Evolutionary conservation across 1,284 basidiomycete species (phyloP).

Genomic region (Moesziomyces parantarcticus): DNA sequence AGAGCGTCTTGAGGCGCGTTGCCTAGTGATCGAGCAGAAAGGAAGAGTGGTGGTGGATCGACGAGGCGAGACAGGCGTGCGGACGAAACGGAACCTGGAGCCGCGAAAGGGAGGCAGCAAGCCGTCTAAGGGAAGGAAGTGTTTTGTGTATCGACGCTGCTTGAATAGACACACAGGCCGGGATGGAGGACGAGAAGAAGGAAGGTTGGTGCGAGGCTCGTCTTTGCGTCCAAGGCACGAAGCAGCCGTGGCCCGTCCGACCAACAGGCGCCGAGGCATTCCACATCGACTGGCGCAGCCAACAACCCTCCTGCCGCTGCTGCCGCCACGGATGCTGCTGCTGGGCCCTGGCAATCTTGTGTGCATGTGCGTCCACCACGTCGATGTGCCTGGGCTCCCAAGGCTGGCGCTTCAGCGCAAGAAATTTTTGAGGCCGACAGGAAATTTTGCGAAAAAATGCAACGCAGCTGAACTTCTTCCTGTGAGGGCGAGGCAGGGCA

Average conservation of each 20-base stretch:
- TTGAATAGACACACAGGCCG: neutral
- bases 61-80: neutral
- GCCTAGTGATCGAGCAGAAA: neutral
- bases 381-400: too few species aligned
- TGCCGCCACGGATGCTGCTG: too few species aligned
- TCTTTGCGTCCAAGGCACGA: neutral
- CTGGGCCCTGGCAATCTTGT: neutral
- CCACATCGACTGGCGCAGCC: too few species aligned
- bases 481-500: too few species aligned
- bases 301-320: too few species aligned
- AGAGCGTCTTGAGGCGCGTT: too few species aligned
- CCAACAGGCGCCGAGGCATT: too few species aligned
- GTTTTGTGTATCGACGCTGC: neutral
- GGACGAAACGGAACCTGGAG: neutral
- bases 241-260: neutral
- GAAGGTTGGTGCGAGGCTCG: too few species aligned
- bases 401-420: neutral
- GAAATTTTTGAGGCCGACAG: slow-evolving; percentile 9
- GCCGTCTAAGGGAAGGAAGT: neutral
- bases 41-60: neutral
- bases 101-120: neutral
- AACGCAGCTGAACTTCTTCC: slow-evolving; percentile 14
- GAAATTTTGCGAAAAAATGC: slow-evolving; percentile 15
- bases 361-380: neutral
- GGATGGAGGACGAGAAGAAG: neutral